These are phyloP conservation scores for Paramyrothecium sp. DNA, from an alignment of 2,329 filamentous ascomycete species.

Conservation along the genomic window DNA sequence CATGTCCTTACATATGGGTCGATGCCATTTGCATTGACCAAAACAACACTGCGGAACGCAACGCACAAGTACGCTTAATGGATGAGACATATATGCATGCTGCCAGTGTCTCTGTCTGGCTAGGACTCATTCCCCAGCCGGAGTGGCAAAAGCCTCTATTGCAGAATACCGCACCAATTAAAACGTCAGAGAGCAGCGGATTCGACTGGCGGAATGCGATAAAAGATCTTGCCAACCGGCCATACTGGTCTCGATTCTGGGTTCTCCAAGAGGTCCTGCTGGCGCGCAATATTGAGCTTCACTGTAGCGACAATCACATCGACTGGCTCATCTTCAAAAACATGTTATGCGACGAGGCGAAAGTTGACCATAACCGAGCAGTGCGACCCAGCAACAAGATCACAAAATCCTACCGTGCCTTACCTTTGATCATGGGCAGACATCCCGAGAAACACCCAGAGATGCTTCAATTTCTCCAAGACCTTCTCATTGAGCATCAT, in stretches of 20 bases:
- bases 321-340: not conserved
- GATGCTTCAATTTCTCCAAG: not conserved
- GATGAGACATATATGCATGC: not conserved
- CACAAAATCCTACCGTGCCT: not conserved
- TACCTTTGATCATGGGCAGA: not conserved
- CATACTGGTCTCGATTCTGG: not conserved
- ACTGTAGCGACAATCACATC: not conserved
- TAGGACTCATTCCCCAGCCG: not conserved
- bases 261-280: not conserved
- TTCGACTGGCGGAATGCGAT: not conserved
- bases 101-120: not conserved
- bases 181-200: not conserved
- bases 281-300: not conserved
- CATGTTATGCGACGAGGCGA: not conserved
- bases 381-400: not conserved
- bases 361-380: not conserved
- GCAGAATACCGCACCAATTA: not conserved
- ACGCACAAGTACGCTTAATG: not conserved
- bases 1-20: not conserved
- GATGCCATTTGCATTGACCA: too few relatives aligned
- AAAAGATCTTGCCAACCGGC: not conserved
- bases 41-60: not conserved
- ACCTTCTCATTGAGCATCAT: not conserved
- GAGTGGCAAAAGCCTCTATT: not conserved
- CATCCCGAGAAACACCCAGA: not conserved